Percentiles rank a stretch among this genome's conserved stretches.
Conservation (phyloP, 140 eudicot species). For the Oenanthe javanica region DNA sequence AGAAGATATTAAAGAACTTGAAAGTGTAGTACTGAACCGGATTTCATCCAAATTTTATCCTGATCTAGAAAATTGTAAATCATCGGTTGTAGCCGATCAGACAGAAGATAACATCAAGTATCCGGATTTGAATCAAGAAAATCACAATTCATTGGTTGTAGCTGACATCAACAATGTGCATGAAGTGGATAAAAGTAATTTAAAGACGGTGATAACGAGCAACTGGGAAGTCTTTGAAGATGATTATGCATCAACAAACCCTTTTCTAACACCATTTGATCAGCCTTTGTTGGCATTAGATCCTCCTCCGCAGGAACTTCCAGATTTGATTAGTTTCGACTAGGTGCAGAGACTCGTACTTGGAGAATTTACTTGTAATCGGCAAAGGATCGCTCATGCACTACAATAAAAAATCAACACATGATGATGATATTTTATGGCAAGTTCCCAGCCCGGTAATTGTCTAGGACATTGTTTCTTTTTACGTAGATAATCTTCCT, state of each 20-base stretch:
- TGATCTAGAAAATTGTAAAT: constrained; percentile 15
- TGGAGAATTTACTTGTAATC: neutral
- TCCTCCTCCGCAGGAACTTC: constrained; percentile 10
- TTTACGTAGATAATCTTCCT: neutral
- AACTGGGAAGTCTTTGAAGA: constrained; percentile 73
- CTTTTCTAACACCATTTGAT: constrained; percentile 1
- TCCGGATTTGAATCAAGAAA: constrained; percentile 8
- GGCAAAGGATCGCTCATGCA: neutral
- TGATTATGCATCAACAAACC: constrained; percentile 15
- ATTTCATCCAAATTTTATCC: constrained; percentile 1
- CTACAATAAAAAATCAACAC: neutral
- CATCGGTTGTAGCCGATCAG: neutral
- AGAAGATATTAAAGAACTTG: constrained; percentile 45
- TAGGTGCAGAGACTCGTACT: constrained; percentile 1
- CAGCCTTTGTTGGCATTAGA: constrained; percentile 1
- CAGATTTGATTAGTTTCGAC: constrained; percentile 15
- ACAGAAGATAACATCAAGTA: neutral
- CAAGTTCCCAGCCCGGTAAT: neutral
- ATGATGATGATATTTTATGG: neutral
- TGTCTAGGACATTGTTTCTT: neutral
- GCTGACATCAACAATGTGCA: neutral
- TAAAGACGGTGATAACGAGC: constrained; percentile 48
- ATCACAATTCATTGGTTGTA: constrained; percentile 13
- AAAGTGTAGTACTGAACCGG: constrained; percentile 28
- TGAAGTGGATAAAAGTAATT: constrained; percentile 3